phyloP scores from a whole-genome alignment of 2,329 filamentous ascomycete genomes.

The Penicillium sp. region DNA sequence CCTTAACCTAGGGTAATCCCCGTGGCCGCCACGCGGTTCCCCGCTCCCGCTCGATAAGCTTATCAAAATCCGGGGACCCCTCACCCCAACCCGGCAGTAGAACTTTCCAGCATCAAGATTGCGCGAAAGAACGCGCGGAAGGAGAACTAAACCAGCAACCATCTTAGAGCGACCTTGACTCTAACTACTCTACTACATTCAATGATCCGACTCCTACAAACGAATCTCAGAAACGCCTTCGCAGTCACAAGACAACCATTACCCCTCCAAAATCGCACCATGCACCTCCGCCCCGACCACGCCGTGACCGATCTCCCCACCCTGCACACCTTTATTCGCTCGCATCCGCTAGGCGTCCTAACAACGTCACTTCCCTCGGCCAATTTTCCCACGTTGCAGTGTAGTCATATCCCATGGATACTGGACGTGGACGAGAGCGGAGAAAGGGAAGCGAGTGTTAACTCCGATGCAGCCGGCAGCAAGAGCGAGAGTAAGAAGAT shows the following conservation, averaged over 20 bases:
- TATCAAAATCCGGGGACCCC: slow-evolving; percentile 24
- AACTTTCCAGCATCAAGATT: too few relatives aligned
- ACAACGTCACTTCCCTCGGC: slow-evolving; percentile 22
- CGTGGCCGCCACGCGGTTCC: background rate
- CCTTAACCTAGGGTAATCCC: too few relatives aligned
- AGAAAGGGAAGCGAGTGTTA: background rate
- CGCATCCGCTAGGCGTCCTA: slow-evolving; percentile 23
- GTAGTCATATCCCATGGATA: slow-evolving; percentile 26
- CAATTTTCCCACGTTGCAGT: slow-evolving; percentile 20
- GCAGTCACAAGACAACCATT: too few relatives aligned
- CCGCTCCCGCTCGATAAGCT: slow-evolving; percentile 10
- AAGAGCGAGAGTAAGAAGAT: too few relatives aligned
- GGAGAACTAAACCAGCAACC: too few relatives aligned
- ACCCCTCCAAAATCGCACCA: slow-evolving; percentile 7
- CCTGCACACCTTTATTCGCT: slow-evolving; percentile 23
- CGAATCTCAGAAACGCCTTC: too few relatives aligned
- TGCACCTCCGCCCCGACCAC: slow-evolving; percentile 24
- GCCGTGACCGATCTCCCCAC: slow-evolving; percentile 20
- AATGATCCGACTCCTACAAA: background rate
- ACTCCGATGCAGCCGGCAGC: too few relatives aligned
- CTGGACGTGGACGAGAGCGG: slow-evolving; percentile 9
- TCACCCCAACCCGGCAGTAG: background rate
- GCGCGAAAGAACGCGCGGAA: too few relatives aligned
- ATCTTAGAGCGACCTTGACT: too few relatives aligned
- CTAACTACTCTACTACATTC: too few relatives aligned